These are phyloP conservation scores for Lentinus brumalis DNA, from an alignment of 768 basidiomycete genomes.

Conservation along the genomic window DNA sequence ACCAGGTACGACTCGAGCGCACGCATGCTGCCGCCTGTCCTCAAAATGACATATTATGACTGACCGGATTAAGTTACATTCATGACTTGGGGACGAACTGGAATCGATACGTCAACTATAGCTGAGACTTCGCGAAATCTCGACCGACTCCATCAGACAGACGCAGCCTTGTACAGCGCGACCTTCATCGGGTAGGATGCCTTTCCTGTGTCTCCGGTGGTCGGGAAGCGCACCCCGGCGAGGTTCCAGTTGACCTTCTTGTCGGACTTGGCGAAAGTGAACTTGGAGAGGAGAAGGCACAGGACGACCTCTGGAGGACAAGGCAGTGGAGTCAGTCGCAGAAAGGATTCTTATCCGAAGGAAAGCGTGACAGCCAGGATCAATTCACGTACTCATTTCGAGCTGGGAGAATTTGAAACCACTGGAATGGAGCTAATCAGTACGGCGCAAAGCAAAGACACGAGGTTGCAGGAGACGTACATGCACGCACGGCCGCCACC, in stretches of 20 bases:
- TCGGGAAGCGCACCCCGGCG: conserved; percentile 12
- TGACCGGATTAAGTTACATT: too few species aligned
- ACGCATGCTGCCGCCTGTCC: too few species aligned
- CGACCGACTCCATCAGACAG: neutral
- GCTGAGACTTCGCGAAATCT: too few species aligned
- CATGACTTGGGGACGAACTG: too few species aligned
- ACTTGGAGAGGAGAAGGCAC: conserved; percentile 8
- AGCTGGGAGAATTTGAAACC: conserved; percentile 27
- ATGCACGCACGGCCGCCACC: conserved; percentile 49
- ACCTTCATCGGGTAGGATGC: neutral
- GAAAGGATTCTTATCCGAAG: neutral
- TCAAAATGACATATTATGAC: too few species aligned
- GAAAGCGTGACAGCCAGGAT: neutral
- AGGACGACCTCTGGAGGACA: conserved; percentile 14
- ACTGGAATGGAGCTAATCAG: neutral
- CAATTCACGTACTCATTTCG: conserved; percentile 22
- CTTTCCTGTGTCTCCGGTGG: neutral
- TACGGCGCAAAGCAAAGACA: neutral
- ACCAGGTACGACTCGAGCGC: too few species aligned
- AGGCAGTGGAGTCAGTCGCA: neutral
- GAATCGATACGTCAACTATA: too few species aligned
- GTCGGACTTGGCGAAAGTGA: conserved; percentile 14
- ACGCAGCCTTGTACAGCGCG: neutral
- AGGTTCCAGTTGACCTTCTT: conserved; percentile 19
- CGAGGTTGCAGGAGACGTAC: conserved; percentile 27